phyloP scores from a whole-genome alignment of 2,329 filamentous ascomycete species.

The Aspergillus ibericus region DNA sequence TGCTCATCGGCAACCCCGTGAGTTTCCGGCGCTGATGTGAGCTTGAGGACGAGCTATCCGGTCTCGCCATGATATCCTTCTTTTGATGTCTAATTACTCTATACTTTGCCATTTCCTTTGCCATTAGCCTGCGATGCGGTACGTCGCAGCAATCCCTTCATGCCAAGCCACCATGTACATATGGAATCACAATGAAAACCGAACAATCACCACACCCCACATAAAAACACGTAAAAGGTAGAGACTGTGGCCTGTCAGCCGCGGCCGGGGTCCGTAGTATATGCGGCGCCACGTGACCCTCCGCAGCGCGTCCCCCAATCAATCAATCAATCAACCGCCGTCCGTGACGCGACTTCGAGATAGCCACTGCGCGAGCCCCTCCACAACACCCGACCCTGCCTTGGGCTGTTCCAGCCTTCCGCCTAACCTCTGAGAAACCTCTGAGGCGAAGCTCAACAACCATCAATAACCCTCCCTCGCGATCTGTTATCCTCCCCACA shows the following conservation, averaged over 20 bases:
- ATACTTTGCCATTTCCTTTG: background rate
- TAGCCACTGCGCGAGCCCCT: conserved; percentile 22
- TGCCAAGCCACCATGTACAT: conserved; percentile 13
- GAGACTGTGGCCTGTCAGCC: background rate
- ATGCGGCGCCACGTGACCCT: conserved; percentile 25
- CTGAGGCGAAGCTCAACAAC: background rate
- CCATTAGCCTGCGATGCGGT: background rate
- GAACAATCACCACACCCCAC: background rate
- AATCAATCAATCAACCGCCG: conserved; percentile 1
- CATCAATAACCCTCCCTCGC: background rate
- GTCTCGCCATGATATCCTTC: conserved; percentile 7
- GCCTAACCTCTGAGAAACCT: background rate
- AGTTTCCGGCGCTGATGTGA: conserved; percentile 10
- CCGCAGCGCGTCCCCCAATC: conserved; percentile 26
- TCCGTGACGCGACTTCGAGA: conserved; percentile 20
- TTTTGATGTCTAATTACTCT: conserved; percentile 16
- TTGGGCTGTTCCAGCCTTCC: conserved; percentile 8
- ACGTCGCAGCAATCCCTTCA: background rate
- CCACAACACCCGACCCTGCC: conserved; percentile 17
- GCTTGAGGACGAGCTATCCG: background rate
- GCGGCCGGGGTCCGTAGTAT: background rate
- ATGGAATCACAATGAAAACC: background rate
- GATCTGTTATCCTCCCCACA: conserved; percentile 14
- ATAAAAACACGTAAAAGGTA: background rate
- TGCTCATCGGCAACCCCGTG: conserved; percentile 34